Base-by-base conservation (phyloP, 1,284 basidiomycete genomes). In the Pisolithus thermaeus region DNA sequence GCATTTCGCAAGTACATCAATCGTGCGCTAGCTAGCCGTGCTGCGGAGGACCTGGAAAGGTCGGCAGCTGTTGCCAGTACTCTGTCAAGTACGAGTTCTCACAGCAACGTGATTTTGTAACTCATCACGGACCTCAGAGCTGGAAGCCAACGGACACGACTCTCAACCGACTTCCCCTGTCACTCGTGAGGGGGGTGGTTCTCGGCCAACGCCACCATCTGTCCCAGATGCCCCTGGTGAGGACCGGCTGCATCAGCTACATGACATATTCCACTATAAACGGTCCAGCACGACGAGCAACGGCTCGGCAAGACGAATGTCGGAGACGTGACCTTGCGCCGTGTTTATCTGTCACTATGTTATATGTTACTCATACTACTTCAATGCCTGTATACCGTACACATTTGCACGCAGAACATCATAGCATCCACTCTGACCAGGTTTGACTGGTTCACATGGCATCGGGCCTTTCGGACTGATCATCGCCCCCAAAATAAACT, bases 1-100 rank as follows among this genome's bases (percentile, higher is more conserved):
- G 86, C 86, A 1, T 92, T 92, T 73, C 77, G 85, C 50, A 91
- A 91, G 65, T 92, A 92, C 60, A 90, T 92, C 60, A 87, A 82
- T 38, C 80, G 89, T 51, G 90, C 89, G 5, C 68, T 92, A 22
- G 88, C 89, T 0, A 90, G 81, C 64, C 79, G 92, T 52, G 90
- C 90, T 16, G 86, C 87, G 6, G 91, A 94, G 61, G 91, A 93
- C 61, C 78, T 87, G 56, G 90, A 92, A 62, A 72, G 88, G 58
- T 78, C 82, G 51, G 84, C 79, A 23, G 88, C 83, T 5, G 87
- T 91, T 23, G 80, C 85, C 18, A 81, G 87, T 60, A 90, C 88
- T 0, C 63, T 91, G 48, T 86, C 84, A 3, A 87, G 88, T 91
- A 61, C 57, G 85, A 76, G 27, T 41, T 41, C 22, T 52, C 38